These are phyloP conservation scores for Gynostemma pentaphyllum DNA, from an alignment of 306 rosid genomes.

Conservation along the genomic window DNA sequence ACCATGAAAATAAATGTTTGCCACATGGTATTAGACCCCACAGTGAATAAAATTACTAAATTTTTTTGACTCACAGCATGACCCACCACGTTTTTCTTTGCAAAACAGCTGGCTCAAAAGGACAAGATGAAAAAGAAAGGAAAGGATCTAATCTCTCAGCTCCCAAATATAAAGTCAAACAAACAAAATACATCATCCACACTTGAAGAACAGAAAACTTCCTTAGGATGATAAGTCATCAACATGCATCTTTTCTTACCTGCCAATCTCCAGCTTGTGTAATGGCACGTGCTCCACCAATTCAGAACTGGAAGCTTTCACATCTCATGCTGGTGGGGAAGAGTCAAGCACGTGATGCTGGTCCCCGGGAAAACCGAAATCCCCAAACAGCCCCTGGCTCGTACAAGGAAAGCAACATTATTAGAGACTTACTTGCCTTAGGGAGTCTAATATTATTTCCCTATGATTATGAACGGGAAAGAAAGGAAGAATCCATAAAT, in stretches of 20 bases:
- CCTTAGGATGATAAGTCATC: no score
- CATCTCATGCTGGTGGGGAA: slow-evolving; percentile 26
- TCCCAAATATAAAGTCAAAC: slow-evolving; percentile 17
- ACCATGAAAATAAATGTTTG: slow-evolving; percentile 13
- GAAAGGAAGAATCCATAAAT: neutral
- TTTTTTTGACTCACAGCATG: slow-evolving; percentile 6
- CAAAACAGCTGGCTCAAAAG: slow-evolving; percentile 39
- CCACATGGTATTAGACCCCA: slow-evolving; percentile 41
- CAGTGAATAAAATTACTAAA: slow-evolving; percentile 21
- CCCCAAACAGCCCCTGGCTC: slow-evolving; percentile 58
- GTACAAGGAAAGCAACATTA: slow-evolving; percentile 9
- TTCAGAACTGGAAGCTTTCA: slow-evolving; percentile 20
- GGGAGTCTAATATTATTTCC: slow-evolving; percentile 1
- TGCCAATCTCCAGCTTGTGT: no score
- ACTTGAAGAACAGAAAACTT: no score
- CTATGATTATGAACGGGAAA: neutral
- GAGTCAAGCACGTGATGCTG: slow-evolving; percentile 22
- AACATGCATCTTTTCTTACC: no score
- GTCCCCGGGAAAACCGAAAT: slow-evolving; percentile 55
- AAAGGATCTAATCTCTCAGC: slow-evolving; percentile 7
- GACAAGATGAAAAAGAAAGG: neutral
- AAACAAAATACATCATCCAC: no score
- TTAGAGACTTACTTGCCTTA: neutral
- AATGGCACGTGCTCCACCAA: no score
- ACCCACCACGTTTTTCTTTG: slow-evolving; percentile 39